Conservation (phyloP, 2,329 filamentous ascomycete species). For the Xylaria sp. region DNA sequence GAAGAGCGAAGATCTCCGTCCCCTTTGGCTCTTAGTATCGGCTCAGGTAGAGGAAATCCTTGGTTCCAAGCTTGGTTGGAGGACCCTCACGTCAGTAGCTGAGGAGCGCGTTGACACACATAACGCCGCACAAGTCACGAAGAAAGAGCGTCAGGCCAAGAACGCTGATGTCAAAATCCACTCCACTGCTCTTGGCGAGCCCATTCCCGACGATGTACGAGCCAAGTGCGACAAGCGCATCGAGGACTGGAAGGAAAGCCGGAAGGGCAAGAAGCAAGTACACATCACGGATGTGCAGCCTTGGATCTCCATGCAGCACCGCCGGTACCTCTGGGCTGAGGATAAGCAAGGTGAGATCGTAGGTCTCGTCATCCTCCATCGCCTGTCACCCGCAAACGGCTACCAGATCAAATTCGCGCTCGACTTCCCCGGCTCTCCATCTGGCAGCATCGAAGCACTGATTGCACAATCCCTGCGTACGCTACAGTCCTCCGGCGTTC, state of each 20-base stretch:
- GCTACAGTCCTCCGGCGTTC: constrained; percentile 67
- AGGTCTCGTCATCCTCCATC: constrained; percentile 84
- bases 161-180: constrained; percentile 73
- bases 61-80: constrained; percentile 84
- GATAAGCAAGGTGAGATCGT: constrained; percentile 77
- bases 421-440: constrained; percentile 89
- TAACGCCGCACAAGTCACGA: constrained; percentile 68
- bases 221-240: constrained; percentile 78
- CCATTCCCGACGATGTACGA: constrained; percentile 73
- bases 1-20: constrained; percentile 75
- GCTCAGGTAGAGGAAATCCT: constrained; percentile 82
- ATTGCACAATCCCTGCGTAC: constrained; percentile 67
- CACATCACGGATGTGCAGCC: constrained; percentile 91
- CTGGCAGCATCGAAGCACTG: constrained; percentile 85
- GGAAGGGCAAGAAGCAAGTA: constrained; percentile 84
- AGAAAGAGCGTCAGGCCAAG: constrained; percentile 83
- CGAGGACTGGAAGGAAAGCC: constrained; percentile 79
- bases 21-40: constrained; percentile 90
- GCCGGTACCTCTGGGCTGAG: constrained; percentile 85
- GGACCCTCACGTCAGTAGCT: constrained; percentile 86
- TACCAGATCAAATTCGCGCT: constrained; percentile 98
- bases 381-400: constrained; percentile 82
- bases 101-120: constrained; percentile 89
- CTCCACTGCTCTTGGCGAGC: constrained; percentile 73
- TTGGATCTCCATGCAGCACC: constrained; percentile 85